Conservation (phyloP, 2,329 filamentous ascomycete species). For the Botrytis squamosa region DNA sequence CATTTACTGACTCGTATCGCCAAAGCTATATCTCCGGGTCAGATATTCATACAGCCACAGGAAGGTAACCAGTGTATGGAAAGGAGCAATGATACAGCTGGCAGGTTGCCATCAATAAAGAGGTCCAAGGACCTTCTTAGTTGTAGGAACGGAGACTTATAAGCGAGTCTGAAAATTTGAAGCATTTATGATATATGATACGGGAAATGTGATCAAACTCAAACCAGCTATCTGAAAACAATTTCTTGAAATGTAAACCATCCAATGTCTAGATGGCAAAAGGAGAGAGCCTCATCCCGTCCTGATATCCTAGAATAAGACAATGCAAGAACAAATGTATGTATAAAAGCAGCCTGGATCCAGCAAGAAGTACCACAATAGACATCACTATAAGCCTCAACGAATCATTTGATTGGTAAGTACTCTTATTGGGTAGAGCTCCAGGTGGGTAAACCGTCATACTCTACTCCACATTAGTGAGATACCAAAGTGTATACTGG, state of each 20-base stretch:
- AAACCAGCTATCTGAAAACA: not conserved
- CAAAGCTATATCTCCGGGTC: not conserved
- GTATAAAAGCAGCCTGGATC: not conserved
- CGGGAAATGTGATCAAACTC: rapidly evolving
- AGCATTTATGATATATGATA: not conserved
- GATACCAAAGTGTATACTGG: not conserved
- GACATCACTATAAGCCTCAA: not conserved
- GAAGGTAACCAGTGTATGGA: not conserved
- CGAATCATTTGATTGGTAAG: not conserved
- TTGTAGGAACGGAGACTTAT: not conserved
- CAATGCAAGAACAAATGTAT: not conserved
- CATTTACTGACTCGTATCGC: not conserved
- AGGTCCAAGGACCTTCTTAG: not conserved
- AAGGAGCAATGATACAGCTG: not conserved
- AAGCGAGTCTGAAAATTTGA: not conserved
- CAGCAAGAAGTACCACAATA: not conserved
- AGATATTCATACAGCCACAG: not conserved
- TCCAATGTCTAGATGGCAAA: not conserved
- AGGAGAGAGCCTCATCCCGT: not conserved
- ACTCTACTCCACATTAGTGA: not conserved
- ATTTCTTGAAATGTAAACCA: not conserved
- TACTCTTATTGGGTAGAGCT: not conserved
- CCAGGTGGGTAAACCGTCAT: not conserved
- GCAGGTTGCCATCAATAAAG: not conserved
- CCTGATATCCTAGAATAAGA: not conserved